A percentile compares a stretch with the other conserved stretches of the same genome.
Evolutionary conservation across 768 basidiomycete species (phyloP).

Genomic region (Amanita jacksonii): DNA sequence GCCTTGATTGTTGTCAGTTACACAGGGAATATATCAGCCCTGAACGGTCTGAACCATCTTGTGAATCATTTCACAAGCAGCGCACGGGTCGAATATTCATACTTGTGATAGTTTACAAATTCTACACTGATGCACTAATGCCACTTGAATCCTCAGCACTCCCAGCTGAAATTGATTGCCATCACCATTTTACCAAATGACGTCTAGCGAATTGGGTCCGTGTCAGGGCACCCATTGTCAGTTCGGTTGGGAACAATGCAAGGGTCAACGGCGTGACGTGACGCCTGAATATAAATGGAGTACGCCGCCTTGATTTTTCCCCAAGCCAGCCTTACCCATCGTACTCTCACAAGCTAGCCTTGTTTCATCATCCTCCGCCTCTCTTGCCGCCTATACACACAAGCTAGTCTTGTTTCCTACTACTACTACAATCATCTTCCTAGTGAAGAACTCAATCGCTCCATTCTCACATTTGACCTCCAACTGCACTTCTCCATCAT

Average conservation of each 20-base stretch:
- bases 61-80: too few species aligned
- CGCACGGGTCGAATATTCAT: too few species aligned
- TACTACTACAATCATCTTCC: slow-evolving; percentile 18
- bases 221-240: too few species aligned
- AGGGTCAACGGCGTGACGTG: too few species aligned
- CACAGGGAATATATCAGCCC: background rate
- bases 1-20: slow-evolving; percentile 23
- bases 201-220: too few species aligned
- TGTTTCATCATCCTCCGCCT: slow-evolving; percentile 18
- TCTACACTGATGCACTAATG: too few species aligned
- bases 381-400: background rate
- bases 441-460: slow-evolving; percentile 15
- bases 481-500: slow-evolving; percentile 14
- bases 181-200: too few species aligned
- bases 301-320: background rate
- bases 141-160: too few species aligned
- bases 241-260: too few species aligned
- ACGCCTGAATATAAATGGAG: slow-evolving; percentile 5
- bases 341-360: slow-evolving; percentile 24
- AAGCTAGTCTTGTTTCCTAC: slow-evolving; percentile 8
- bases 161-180: too few species aligned
- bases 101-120: too few species aligned
- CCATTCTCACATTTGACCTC: slow-evolving; percentile 7
- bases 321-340: slow-evolving; percentile 25
- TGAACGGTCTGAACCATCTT: too few species aligned